Evolutionary conservation across 495 filamentous ascomycete genomes (phyloP), one percentile per base, ranked within the genome.

Genomic region (Lepidopterella palustris): DNA sequence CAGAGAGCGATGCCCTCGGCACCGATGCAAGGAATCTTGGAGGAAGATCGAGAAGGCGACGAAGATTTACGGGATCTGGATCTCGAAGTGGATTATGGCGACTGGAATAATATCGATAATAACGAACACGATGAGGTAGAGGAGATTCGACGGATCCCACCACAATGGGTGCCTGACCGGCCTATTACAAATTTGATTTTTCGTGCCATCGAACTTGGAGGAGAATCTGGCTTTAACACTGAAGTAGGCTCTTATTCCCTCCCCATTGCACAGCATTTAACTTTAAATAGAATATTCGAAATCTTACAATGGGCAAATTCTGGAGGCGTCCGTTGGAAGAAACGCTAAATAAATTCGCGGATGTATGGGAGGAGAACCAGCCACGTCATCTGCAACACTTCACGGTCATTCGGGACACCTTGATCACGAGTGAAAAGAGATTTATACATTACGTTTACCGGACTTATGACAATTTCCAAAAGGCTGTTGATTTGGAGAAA

Each of bases 301-400:
- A 73, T 18, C 58, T 60, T 4, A 74, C 74, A 23, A 76, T 83
- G 54, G 85, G 84, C 15, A 59, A 57, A 18, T 81, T 82, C 66
- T 85, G 78, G 66, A 78, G 76, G 56, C 72, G 83, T 56, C 81
- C 84, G 2, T 61, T 84, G 28, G 86, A 89, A 63, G 74, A 77
- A 48, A 68, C 77, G 21, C 58, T 87, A 28, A 70, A 68, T 59
- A 78, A 83, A 27, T 65, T 88, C 25, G 79, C 79, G 0, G 80
- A 86, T 62, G 73, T 77, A 57, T 86, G 83, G 77, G 77, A 81
- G 45, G 53, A 80, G 27, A 82, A 82, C 2, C 86, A 89, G 58
- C 86, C 86, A 18, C 71, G 76, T 18, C 77, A 86, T 64, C 74
- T 88, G 45, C 79, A 79, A 25, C 82, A 87, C 65, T 69, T 85